Percentiles rank a stretch among this genome's conserved stretches.
Evolutionary conservation across 2,329 filamentous ascomycete species (phyloP).

Genomic region (Pestalotiopsis sp.): DNA sequence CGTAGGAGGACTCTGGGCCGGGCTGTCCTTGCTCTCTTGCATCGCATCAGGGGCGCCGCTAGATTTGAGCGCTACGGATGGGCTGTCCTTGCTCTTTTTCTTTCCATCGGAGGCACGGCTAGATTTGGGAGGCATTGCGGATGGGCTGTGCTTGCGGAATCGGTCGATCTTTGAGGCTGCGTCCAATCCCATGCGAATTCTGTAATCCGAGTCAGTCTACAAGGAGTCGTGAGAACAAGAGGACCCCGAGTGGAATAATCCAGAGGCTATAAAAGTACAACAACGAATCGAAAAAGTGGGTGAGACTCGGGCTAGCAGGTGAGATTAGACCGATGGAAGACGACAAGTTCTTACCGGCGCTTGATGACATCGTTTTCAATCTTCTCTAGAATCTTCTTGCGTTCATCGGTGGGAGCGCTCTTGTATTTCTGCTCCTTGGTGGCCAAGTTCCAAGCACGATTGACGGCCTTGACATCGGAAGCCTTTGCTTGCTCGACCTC

Average conservation of each 20-base stretch:
- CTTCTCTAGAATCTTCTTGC: conserved; percentile 16
- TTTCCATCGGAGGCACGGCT: neutral
- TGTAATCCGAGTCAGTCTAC: neutral
- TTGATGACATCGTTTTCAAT: conserved; percentile 22
- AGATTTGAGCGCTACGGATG: too few species aligned
- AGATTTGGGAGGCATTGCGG: neutral
- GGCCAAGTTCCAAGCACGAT: conserved; percentile 19
- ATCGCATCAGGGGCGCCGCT: too few species aligned
- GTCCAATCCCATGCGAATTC: conserved; percentile 17
- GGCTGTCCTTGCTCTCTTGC: neutral
- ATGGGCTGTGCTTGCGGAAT: conserved; percentile 11
- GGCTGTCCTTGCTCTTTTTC: neutral
- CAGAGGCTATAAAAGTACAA: too few species aligned
- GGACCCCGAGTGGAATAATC: neutral
- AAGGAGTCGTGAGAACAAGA: neutral
- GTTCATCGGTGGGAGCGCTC: conserved; percentile 10
- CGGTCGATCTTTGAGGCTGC: conserved; percentile 17
- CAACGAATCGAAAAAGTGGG: neutral
- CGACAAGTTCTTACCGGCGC: conserved; percentile 15
- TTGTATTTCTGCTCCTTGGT: conserved; percentile 16
- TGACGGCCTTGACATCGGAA: conserved; percentile 25
- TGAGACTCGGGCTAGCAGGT: too few species aligned
- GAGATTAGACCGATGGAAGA: neutral
- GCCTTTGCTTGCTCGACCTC: conserved; percentile 23
- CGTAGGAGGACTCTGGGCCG: neutral